Evolutionary conservation across 306 rosid species (phyloP).

Genomic region (Senna tora): DNA sequence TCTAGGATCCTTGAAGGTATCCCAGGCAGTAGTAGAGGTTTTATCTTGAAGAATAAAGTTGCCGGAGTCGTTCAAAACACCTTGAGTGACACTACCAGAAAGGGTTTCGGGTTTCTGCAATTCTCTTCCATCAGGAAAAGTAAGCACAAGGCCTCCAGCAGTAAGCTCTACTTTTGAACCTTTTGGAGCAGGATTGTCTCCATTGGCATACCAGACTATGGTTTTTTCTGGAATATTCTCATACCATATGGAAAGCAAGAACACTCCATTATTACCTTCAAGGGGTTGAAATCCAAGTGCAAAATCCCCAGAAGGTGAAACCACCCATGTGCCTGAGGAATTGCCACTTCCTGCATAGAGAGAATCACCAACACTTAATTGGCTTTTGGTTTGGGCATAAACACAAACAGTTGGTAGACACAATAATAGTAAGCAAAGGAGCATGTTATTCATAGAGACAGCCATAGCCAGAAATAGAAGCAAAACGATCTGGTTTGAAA

Average conservation of each 20-base stretch:
- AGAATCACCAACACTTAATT: conserved; percentile 36
- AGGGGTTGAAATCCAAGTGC: conserved; percentile 58
- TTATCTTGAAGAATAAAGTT: conserved; percentile 45
- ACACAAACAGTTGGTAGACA: conserved; percentile 22
- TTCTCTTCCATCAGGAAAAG: conserved; percentile 28
- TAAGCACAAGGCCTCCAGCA: conserved; percentile 44
- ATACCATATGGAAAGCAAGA: conserved; percentile 64
- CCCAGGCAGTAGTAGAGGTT: conserved; percentile 36
- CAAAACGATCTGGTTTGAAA: neutral
- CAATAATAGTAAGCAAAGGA: neutral
- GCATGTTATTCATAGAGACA: neutral
- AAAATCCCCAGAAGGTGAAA: conserved; percentile 64
- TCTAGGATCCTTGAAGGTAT: conserved; percentile 45
- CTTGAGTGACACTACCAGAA: conserved; percentile 6
- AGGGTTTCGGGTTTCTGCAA: conserved; percentile 30
- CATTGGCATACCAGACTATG: conserved; percentile 57
- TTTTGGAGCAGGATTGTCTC: conserved; percentile 39
- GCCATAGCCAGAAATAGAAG: neutral
- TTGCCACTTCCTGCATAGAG: conserved; percentile 36
- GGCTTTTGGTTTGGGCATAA: conserved; percentile 41
- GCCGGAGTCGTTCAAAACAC: conserved; percentile 45
- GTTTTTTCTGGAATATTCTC: conserved; percentile 43
- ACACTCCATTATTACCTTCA: neutral
- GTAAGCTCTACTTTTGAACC: conserved; percentile 50
- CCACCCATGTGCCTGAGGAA: conserved; percentile 43